These are phyloP conservation scores for Theobroma grandiflorum DNA, from an alignment of 441 rosid species.

Conservation along the genomic window DNA sequence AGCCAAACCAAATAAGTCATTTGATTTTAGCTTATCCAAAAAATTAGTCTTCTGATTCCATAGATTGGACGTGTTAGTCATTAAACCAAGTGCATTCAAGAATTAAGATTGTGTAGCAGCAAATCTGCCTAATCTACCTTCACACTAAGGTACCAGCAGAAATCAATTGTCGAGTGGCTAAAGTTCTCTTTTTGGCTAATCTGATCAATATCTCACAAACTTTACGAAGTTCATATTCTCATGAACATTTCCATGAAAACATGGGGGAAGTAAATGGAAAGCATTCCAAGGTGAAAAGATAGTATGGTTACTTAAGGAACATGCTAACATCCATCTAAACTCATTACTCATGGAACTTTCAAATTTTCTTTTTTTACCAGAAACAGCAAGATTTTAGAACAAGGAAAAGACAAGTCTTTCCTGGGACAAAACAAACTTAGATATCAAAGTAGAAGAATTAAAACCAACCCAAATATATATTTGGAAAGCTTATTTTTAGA, in stretches of 20 bases:
- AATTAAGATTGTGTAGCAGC: background rate
- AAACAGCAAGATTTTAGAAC: background rate
- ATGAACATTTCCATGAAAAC: background rate
- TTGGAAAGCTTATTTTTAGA: background rate
- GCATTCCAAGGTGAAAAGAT: background rate
- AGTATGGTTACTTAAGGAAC: background rate
- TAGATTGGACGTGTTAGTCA: constrained; percentile 1
- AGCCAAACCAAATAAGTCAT: background rate
- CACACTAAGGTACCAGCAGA: background rate
- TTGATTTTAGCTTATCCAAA: too few species aligned
- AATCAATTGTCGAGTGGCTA: background rate
- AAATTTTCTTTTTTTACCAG: background rate
- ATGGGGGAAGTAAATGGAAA: background rate
- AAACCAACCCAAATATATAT: background rate
- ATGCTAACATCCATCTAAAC: background rate
- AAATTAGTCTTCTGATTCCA: background rate
- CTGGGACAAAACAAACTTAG: background rate
- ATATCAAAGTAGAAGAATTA: background rate
- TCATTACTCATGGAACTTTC: background rate
- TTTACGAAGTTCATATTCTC: background rate
- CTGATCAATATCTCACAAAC: background rate
- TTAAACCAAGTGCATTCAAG: background rate
- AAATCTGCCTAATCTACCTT: background rate
- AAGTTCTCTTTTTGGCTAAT: background rate
- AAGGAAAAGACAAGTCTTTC: background rate